phyloP scores from a whole-genome alignment of 176 grass and related monocot species.

The bread wheat (Triticum aestivum) region IWGSC_CS_RefSeq_v2.1 NC_057803.1:512232562-512233061 shows the following conservation, averaged over 20 bases:
- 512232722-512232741: not conserved
- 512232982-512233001: not conserved
- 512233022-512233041: not conserved
- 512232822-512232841: constrained; percentile 1
- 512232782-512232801: not conserved
- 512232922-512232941: not conserved
- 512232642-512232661: not conserved
- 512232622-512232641: not conserved
- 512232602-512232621: not conserved
- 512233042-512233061: constrained; percentile 37
- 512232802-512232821: not conserved
- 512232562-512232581: constrained; percentile 22
- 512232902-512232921: constrained; percentile 13
- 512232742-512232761: not conserved
- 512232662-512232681: not conserved
- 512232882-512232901: not conserved
- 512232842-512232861: not conserved
- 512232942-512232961: constrained; percentile 21
- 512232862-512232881: constrained; percentile 3
- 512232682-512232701: not conserved
- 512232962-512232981: not conserved
- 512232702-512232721: not conserved
- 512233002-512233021: not conserved
- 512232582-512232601: constrained; percentile 24
- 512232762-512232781: not conserved